Conservation (phyloP, 2,329 filamentous ascomycete species). For the Catunica adiposa region DNA sequence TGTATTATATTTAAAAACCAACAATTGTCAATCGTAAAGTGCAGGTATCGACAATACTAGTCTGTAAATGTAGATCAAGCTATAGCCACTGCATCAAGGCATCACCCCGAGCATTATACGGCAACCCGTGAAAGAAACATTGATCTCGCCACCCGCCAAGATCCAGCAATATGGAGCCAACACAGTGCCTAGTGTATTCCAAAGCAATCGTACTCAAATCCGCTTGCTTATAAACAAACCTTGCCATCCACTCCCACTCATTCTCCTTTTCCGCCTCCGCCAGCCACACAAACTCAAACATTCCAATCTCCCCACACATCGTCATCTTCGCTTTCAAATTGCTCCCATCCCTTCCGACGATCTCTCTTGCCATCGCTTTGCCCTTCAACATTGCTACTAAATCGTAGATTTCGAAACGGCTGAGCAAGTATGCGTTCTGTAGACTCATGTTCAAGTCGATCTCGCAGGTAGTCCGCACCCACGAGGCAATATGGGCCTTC, state of each 20-base stretch:
- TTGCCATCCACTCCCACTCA: conserved; percentile 10
- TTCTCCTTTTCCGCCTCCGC: not conserved
- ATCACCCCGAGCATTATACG: conserved; percentile 7
- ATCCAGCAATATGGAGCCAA: conserved; percentile 11
- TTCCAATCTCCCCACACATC: conserved; percentile 9
- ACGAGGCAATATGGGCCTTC: conserved; percentile 8
- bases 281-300: conserved; percentile 10
- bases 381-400: conserved; percentile 8
- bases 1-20: not conserved
- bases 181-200: conserved; percentile 11
- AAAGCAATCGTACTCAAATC: conserved; percentile 10
- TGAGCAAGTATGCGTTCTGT: not conserved
- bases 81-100: conserved; percentile 11
- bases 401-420: not conserved
- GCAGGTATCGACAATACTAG: not conserved
- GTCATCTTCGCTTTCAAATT: conserved; percentile 11
- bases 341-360: conserved; percentile 3
- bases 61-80: not conserved
- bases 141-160: conserved; percentile 8
- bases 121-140: conserved; percentile 10
- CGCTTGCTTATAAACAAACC: conserved; percentile 9
- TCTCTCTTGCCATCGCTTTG: conserved; percentile 4
- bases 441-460: conserved; percentile 6
- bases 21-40: not conserved
- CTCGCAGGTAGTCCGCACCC: conserved; percentile 5